Conservation (phyloP, 768 basidiomycete species). For the Cystoderma amianthinum region DNA sequence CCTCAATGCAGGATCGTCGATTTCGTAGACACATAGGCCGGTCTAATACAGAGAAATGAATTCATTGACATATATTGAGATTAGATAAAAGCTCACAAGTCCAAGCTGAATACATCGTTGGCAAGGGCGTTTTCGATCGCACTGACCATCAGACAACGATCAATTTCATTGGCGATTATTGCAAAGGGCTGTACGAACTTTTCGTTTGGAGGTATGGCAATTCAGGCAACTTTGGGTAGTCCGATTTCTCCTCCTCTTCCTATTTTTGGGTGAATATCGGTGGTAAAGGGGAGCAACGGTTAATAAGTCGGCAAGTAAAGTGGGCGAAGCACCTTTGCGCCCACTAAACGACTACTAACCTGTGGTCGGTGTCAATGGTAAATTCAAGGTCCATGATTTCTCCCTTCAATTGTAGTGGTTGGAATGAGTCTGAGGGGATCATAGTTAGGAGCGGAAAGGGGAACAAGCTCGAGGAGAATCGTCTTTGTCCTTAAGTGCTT, state of each 20-base stretch:
- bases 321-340: slow-evolving; percentile 9
- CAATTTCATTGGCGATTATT: slow-evolving; percentile 5
- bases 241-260: slow-evolving; percentile 84
- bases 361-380: slow-evolving; percentile 63
- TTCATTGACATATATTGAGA: slow-evolving; percentile 2
- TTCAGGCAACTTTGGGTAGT: slow-evolving; percentile 86
- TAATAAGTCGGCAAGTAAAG: slow-evolving; percentile 42
- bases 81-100: slow-evolving; percentile 41
- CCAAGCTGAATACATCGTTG: slow-evolving; percentile 87
- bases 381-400: slow-evolving; percentile 77
- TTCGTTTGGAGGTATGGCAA: slow-evolving; percentile 92
- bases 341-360: slow-evolving; percentile 25
- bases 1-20: slow-evolving; percentile 83
- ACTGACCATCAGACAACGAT: slow-evolving; percentile 35
- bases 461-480: slow-evolving; percentile 40
- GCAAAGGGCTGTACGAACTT: slow-evolving; percentile 40
- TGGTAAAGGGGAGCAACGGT: slow-evolving; percentile 36
- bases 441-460: slow-evolving; percentile 39
- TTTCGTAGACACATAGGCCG: slow-evolving; percentile 91
- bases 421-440: slow-evolving; percentile 51
- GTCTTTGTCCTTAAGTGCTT: slow-evolving; percentile 44
- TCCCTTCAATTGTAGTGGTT: slow-evolving; percentile 62
- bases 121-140: slow-evolving; percentile 89
- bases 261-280: slow-evolving; percentile 41
- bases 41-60: slow-evolving; percentile 40